phyloP scores from a whole-genome alignment of 176 grass and related monocot species.

The Juncus effusus region DNA sequence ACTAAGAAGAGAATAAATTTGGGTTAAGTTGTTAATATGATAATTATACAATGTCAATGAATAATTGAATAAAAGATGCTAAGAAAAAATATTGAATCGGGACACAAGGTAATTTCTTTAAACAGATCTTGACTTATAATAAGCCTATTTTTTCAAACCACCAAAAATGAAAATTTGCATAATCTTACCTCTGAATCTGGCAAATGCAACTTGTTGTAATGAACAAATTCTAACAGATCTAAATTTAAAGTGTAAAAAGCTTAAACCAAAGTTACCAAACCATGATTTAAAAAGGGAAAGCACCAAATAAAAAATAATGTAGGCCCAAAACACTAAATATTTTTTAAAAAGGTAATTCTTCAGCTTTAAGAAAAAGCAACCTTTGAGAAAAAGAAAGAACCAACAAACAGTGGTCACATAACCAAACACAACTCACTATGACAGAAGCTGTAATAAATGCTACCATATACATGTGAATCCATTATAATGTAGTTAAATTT shows the following conservation, averaged over 20 bases:
- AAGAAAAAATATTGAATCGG: too few species aligned
- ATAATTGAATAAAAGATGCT: too few species aligned
- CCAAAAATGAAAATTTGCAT: too few species aligned
- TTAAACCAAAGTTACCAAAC: slow-evolving; percentile 6
- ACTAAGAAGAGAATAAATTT: too few species aligned
- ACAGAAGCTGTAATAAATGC: too few species aligned
- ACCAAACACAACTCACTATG: slow-evolving; percentile 1
- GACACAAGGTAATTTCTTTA: too few species aligned
- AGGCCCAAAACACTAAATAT: neutral
- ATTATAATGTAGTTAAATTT: slow-evolving; percentile 1
- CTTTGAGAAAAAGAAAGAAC: slow-evolving; percentile 11
- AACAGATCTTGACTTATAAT: too few species aligned
- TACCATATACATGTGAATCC: neutral
- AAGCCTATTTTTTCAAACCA: too few species aligned
- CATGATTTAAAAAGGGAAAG: slow-evolving; percentile 2
- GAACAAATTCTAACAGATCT: slow-evolving; percentile 2
- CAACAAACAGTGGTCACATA: neutral
- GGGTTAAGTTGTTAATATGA: too few species aligned
- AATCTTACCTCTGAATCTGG: too few species aligned
- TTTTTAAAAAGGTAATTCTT: slow-evolving; percentile 31
- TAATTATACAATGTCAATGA: too few species aligned
- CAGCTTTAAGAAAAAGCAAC: slow-evolving; percentile 31
- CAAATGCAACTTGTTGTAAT: too few species aligned
- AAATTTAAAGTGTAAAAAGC: slow-evolving; percentile 8
- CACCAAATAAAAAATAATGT: slow-evolving; percentile 12